Conservation (phyloP, 371 early-diverging fungal genomes). For the Mortierella sp. region DNA sequence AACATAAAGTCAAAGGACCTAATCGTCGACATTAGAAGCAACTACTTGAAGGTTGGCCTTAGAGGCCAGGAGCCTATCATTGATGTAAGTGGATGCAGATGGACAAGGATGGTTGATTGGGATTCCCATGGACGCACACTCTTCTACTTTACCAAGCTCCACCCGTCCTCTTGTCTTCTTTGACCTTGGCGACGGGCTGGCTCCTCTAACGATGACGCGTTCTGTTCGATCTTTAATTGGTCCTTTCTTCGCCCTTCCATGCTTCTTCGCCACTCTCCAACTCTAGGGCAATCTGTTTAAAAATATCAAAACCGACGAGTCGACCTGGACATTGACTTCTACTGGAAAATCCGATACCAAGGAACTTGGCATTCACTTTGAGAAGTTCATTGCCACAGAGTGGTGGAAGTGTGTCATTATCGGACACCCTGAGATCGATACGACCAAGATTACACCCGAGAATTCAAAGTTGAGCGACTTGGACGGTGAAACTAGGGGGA, state of each 20-base stretch:
- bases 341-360: constrained; percentile 60
- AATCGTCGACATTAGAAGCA: constrained; percentile 73
- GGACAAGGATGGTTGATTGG: background rate
- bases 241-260: too few species aligned
- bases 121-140: background rate
- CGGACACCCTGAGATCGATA: constrained; percentile 86
- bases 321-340: constrained; percentile 84
- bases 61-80: constrained; percentile 82
- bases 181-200: too few species aligned
- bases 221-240: too few species aligned
- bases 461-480: constrained; percentile 89
- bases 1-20: constrained; percentile 82
- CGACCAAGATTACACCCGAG: constrained; percentile 91
- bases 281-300: constrained; percentile 83
- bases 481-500: constrained; percentile 90
- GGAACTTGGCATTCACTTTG: constrained; percentile 82
- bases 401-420: constrained; percentile 94
- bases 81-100: constrained; percentile 59
- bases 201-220: too few species aligned
- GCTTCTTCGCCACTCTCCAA: too few species aligned
- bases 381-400: constrained; percentile 84
- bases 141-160: too few species aligned
- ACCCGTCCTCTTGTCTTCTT: too few species aligned
- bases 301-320: constrained; percentile 80
- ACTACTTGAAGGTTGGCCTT: constrained; percentile 73